Conservation (phyloP, 352 stramenopile genomes). For the Aphanomyces cochlioides region DNA sequence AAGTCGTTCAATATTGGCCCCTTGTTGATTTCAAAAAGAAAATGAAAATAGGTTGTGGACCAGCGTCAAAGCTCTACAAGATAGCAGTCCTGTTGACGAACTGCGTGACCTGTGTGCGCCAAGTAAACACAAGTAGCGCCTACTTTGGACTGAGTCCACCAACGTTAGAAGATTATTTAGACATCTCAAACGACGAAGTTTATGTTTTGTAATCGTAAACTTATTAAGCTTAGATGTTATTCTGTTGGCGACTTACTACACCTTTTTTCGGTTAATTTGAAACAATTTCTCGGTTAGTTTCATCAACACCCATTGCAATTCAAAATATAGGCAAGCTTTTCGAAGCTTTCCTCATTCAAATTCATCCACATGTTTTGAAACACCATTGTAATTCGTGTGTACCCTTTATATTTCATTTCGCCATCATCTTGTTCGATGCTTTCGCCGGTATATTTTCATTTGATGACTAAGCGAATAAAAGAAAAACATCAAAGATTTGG, state of each 20-base stretch:
- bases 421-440: no score
- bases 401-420: no score
- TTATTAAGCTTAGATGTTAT: not conserved
- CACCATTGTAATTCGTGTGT: no score
- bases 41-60: not conserved
- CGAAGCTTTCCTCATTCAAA: no score
- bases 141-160: not conserved
- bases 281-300: no score
- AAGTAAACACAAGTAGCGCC: not conserved
- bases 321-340: no score
- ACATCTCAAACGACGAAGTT: not conserved
- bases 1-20: not conserved
- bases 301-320: no score
- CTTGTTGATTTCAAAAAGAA: slow-evolving; percentile 9
- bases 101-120: not conserved
- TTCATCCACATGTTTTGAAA: no score
- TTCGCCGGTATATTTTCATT: no score
- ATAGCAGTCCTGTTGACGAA: not conserved
- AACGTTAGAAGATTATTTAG: not conserved
- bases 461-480: no score
- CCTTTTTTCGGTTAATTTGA: no score
- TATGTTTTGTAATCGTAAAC: not conserved
- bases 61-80: not conserved
- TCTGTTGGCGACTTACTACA: not conserved
- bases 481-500: no score